Evolutionary conservation across 1,284 basidiomycete genomes (phyloP).

Genomic region (Entoloma clypeatum): DNA sequence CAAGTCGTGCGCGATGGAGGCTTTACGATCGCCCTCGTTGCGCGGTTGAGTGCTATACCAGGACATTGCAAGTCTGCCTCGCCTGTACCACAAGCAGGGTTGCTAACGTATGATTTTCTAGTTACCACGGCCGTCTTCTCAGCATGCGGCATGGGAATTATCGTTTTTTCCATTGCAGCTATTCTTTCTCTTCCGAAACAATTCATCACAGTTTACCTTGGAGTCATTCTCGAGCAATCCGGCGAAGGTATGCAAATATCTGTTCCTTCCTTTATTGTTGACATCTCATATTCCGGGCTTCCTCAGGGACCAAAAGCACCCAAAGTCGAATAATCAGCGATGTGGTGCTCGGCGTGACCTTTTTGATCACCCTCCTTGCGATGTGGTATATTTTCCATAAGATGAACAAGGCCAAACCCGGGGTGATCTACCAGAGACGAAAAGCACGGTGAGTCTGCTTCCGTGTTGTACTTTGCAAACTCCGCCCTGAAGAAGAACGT

Average conservation of each 20-base stretch:
- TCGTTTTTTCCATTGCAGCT: conserved; percentile 67
- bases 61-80: conserved; percentile 54
- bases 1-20: conserved; percentile 77
- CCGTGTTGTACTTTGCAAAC: conserved; percentile 2
- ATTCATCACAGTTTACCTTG: conserved; percentile 72
- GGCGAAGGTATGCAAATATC: conserved; percentile 35
- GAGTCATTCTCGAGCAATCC: conserved; percentile 56
- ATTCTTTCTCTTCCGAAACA: conserved; percentile 78
- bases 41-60: conserved; percentile 77
- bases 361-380: conserved; percentile 70
- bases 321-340: conserved; percentile 62
- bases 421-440: conserved; percentile 70
- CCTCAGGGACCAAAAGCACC: conserved; percentile 37
- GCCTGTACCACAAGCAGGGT: background rate
- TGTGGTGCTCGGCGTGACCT: conserved; percentile 57
- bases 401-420: conserved; percentile 74
- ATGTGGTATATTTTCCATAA: conserved; percentile 80
- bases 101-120: conserved; percentile 14
- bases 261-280: background rate
- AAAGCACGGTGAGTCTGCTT: conserved; percentile 51
- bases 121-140: conserved; percentile 76
- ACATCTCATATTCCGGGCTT: background rate
- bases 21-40: conserved; percentile 71
- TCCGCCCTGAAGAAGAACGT: background rate
- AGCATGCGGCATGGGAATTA: conserved; percentile 74